These are phyloP conservation scores for Bocquillonia castaneifolia DNA, from an alignment of 441 rosid species.

Conservation along the genomic window DNA sequence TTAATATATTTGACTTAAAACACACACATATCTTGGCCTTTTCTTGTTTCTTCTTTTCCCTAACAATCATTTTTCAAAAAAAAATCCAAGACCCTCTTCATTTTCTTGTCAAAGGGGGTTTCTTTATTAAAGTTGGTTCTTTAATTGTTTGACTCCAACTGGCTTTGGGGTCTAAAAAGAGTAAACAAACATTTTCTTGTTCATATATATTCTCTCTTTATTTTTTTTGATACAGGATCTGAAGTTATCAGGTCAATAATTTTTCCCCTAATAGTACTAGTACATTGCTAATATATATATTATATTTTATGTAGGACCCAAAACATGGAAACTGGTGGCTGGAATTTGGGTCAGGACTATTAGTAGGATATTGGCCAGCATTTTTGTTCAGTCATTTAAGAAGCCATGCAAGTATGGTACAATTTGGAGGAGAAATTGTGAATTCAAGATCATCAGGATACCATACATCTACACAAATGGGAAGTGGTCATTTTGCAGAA, in stretches of 20 bases:
- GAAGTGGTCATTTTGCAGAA: constrained; percentile 83
- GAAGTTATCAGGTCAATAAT: constrained; percentile 3
- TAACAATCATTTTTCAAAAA: constrained; percentile 8
- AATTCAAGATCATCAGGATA: constrained; percentile 59
- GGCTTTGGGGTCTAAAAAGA: constrained; percentile 12
- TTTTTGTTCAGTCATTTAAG: constrained; percentile 70
- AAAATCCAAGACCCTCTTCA: constrained; percentile 27
- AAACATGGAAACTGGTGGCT: constrained; percentile 99
- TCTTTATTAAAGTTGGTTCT: constrained; percentile 20
- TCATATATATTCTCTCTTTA: neutral
- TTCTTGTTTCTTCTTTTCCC: constrained; percentile 19
- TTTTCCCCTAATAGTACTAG: neutral
- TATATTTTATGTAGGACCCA: constrained; percentile 64
- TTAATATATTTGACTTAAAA: constrained; percentile 5
- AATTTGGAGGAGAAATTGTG: constrained; percentile 90
- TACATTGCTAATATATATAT: no score
- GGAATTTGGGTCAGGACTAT: constrained; percentile 77
- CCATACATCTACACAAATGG: constrained; percentile 90
- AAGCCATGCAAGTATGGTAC: constrained; percentile 89
- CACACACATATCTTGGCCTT: constrained; percentile 13
- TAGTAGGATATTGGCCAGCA: constrained; percentile 97
- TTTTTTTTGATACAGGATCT: neutral
- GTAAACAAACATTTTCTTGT: constrained; percentile 4
- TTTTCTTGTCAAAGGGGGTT: constrained; percentile 25
- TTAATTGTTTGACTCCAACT: constrained; percentile 18